A percentile compares a stretch with the other conserved stretches of the same genome.
These are phyloP conservation scores for Galeopsis tetrahit DNA, from an alignment of 257 asterid species.

Conservation along the genomic window DNA sequence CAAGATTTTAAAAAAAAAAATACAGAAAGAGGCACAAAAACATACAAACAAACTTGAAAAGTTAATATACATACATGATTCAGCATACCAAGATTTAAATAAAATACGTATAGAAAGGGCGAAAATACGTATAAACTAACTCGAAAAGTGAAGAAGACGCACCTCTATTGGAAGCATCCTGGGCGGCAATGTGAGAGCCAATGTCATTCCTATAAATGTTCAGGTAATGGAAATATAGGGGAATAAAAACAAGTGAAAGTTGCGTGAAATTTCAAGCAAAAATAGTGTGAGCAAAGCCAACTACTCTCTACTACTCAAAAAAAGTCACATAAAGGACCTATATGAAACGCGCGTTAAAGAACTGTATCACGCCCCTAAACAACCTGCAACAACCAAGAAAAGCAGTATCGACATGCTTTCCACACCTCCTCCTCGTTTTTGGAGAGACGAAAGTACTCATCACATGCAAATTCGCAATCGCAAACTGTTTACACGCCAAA, in stretches of 20 bases:
- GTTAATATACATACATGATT: background rate
- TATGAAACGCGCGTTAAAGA: background rate
- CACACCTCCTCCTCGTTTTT: background rate
- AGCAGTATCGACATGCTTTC: conserved; percentile 28
- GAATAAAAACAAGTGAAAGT: conserved; percentile 14
- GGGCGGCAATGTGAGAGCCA: conserved; percentile 5
- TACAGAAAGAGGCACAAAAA: too few relatives aligned
- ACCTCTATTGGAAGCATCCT: conserved; percentile 36
- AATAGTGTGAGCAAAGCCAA: conserved; percentile 34
- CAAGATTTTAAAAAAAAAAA: too few relatives aligned
- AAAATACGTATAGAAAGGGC: background rate
- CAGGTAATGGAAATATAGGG: conserved; percentile 21
- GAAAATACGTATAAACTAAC: background rate
- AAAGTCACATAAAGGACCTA: conserved; percentile 9
- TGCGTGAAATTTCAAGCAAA: conserved; percentile 22
- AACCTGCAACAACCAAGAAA: conserved; percentile 6
- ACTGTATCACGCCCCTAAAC: conserved; percentile 25
- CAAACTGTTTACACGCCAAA: conserved; percentile 1
- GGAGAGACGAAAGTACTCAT: background rate
- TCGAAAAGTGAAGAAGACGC: background rate
- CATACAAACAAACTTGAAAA: background rate
- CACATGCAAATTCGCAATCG: background rate
- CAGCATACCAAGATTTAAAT: background rate
- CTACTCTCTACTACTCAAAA: conserved; percentile 9
- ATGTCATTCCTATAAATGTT: conserved; percentile 12